Base-by-base conservation (phyloP, 2,329 filamentous ascomycete species). In the Penicillium glabrum region DNA sequence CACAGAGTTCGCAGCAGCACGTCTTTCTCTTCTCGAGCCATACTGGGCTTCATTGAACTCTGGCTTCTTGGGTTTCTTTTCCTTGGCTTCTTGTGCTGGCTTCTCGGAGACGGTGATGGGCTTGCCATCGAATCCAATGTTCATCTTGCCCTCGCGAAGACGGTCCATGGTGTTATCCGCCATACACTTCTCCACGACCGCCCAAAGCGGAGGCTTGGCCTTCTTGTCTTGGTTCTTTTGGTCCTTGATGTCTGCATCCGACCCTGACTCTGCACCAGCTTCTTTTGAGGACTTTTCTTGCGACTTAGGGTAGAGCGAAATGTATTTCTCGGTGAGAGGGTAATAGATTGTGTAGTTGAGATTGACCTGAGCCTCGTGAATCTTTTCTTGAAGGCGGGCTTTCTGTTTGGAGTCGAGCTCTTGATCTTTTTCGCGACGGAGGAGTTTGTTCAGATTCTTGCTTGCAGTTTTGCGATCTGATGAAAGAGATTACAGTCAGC, bases 301-400 rank as follows among this genome's bases (percentile, higher is more conserved):
- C 54, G 70, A 64, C 53, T 70, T 72, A 8, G 77, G 75, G 60
- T 81, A 88, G 3, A 88, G 70, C 21, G 83, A 80, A 13, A 83
- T 77, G 70, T 88, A 88, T 57, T 84, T 81, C 66, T 82, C 77
- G 54, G 80, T 79, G 23, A 87, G 76, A 14, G 86, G 86, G 60
- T 82, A 86, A 68, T 85, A 87, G 39, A 83, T 78, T 8, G 85
- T 81, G 68, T 88, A 88, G 66, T 85, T 86, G 60, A 87, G 69
- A 66, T 87, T 85, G 23, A 86, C 80, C 52, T 83, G 79, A 8
- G 80, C 79, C 29, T 70, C 70, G 62, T 83, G 79, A 24, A 83
- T 72, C 51, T 73, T 72, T 44, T 62, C 50, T 3, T 59, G 58
- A 66, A 71, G 46, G 75, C 66, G 47, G 48, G 58, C 39, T 56